Conservation (phyloP, 805 yeast species). For the Teunomyces tritomae region DNA sequence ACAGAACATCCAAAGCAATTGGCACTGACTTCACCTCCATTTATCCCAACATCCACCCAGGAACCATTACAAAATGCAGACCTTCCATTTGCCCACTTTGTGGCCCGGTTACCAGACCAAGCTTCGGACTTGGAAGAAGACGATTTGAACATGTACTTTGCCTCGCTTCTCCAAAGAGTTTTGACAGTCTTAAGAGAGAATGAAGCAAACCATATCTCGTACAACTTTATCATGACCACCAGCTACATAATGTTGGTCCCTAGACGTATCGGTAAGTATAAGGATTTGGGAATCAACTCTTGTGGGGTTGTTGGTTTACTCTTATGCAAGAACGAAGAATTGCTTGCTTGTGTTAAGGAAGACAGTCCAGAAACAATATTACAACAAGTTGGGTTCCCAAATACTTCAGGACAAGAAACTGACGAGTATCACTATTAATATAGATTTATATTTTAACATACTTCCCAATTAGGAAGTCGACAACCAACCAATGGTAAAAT, state of each 20-base stretch:
- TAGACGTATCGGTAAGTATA: constrained; percentile 55
- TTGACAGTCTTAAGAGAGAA: constrained; percentile 63
- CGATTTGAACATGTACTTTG: constrained; percentile 62
- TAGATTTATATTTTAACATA: constrained; percentile 1
- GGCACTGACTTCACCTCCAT: constrained; percentile 45
- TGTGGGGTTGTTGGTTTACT: constrained; percentile 79
- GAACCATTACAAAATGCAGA: constrained; percentile 63
- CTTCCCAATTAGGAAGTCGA: constrained; percentile 26
- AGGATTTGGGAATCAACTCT: constrained; percentile 66
- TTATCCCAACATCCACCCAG: constrained; percentile 49
- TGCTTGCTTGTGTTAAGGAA: constrained; percentile 44
- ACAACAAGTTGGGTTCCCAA: constrained; percentile 64
- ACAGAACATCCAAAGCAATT: constrained; percentile 53
- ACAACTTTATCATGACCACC: constrained; percentile 78
- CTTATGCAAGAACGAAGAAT: constrained; percentile 66
- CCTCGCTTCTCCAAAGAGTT: constrained; percentile 67
- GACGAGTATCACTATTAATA: constrained; percentile 61
- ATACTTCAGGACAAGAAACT: constrained; percentile 53
- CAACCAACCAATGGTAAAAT: constrained; percentile 24
- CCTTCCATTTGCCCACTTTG: constrained; percentile 78
- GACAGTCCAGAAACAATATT: constrained; percentile 55
- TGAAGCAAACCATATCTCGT: constrained; percentile 51
- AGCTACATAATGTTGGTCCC: constrained; percentile 89
- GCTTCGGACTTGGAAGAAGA: constrained; percentile 47
- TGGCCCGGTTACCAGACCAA: constrained; percentile 54